Evolutionary conservation across 177 flowering plant genomes (phyloP).

Genomic region (Vitis hybrid): DNA sequence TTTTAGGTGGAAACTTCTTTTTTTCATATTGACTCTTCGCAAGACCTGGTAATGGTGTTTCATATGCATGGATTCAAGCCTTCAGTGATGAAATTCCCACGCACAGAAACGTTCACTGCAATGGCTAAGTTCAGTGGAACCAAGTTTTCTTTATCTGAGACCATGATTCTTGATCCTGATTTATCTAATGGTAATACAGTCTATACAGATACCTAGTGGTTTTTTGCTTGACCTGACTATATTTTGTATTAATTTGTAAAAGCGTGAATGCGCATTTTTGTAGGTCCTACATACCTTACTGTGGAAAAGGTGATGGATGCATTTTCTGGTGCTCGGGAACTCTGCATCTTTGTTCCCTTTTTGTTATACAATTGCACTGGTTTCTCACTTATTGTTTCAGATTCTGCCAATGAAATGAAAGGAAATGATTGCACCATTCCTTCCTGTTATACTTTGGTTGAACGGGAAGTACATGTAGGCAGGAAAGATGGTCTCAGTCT

Average conservation of each 20-base stretch:
- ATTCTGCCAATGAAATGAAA: slow-evolving; percentile 38
- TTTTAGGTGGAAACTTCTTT: slow-evolving; percentile 71
- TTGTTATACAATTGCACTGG: slow-evolving; percentile 83
- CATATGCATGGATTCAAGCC: slow-evolving; percentile 55
- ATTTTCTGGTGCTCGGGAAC: slow-evolving; percentile 82
- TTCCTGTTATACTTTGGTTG: slow-evolving; percentile 64
- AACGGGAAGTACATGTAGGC: slow-evolving; percentile 28
- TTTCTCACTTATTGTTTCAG: slow-evolving; percentile 55
- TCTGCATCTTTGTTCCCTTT: slow-evolving; percentile 74
- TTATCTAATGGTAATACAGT: slow-evolving; percentile 41
- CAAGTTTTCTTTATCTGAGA: slow-evolving; percentile 65
- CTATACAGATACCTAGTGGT: background rate
- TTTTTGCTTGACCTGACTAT: too few relatives aligned
- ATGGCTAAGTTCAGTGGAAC: slow-evolving; percentile 69
- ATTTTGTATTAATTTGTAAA: slow-evolving; percentile 2
- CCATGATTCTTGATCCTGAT: slow-evolving; percentile 50
- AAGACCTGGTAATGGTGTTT: slow-evolving; percentile 68
- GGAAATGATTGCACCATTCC: slow-evolving; percentile 45
- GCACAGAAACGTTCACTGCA: slow-evolving; percentile 65
- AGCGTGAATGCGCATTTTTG: slow-evolving; percentile 10
- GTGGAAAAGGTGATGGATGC: slow-evolving; percentile 86
- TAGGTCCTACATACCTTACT: slow-evolving; percentile 61
- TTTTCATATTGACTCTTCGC: slow-evolving; percentile 79
- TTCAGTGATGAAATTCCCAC: slow-evolving; percentile 61
- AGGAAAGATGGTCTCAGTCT: slow-evolving; percentile 62